A percentile compares a stretch with the other conserved stretches of the same genome.
phyloP scores from a whole-genome alignment of 805 yeast species.

The Kuraishia piskuri region DNA sequence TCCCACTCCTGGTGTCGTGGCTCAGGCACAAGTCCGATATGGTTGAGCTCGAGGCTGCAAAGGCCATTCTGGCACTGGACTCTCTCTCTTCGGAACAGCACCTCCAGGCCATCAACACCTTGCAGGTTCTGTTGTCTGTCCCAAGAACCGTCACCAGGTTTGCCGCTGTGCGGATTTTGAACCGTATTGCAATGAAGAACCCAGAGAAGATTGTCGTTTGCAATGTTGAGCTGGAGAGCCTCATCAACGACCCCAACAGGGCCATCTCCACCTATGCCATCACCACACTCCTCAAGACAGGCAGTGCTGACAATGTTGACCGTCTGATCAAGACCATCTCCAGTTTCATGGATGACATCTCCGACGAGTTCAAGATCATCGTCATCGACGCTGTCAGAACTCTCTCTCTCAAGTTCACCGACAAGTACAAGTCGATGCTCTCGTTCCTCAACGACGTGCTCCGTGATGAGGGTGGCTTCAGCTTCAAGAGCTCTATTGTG shows the following conservation, averaged over 20 bases:
- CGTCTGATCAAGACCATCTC: conserved; percentile 81
- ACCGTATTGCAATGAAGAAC: conserved; percentile 70
- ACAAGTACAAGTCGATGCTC: conserved; percentile 77
- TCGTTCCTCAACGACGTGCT: conserved; percentile 74
- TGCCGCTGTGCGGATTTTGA: conserved; percentile 87
- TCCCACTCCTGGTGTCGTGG: conserved; percentile 61
- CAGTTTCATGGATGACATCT: conserved; percentile 83
- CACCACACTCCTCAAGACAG: conserved; percentile 91
- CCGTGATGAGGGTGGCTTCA: conserved; percentile 85
- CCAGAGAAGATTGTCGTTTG: conserved; percentile 76
- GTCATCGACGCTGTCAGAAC: conserved; percentile 93
- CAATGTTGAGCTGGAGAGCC: conserved; percentile 76
- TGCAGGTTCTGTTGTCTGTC: conserved; percentile 72
- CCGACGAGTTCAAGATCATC: conserved; percentile 92
- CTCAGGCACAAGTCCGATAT: conserved; percentile 76
- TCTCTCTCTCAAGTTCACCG: conserved; percentile 86
- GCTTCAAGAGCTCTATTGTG: conserved; percentile 77
- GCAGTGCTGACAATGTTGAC: conserved; percentile 84
- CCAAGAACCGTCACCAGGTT: conserved; percentile 88
- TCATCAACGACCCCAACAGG: conserved; percentile 83
- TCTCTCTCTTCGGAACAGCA: conserved; percentile 56
- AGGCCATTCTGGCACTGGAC: conserved; percentile 51
- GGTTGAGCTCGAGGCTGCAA: conserved; percentile 89
- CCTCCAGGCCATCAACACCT: conserved; percentile 59
- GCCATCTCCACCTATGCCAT: conserved; percentile 95